Conservation (phyloP, 73 alveolate genomes). For the Symbiodinium natans region DNA sequence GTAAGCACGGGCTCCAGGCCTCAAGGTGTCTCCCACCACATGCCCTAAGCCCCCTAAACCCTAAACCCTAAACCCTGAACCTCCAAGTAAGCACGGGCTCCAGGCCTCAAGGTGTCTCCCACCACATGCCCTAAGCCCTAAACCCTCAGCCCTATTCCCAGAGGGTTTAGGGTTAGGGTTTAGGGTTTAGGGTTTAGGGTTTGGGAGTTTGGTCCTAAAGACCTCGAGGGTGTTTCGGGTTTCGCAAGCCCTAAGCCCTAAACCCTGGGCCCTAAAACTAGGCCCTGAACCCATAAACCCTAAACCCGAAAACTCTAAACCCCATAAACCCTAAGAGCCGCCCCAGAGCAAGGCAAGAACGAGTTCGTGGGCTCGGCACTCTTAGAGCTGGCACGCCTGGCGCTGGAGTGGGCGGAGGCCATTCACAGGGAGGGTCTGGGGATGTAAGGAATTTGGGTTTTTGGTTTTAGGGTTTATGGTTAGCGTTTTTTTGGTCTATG, state of each 20-base stretch:
- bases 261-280: neutral
- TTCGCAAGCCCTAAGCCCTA: neutral
- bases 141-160: too few relatives aligned
- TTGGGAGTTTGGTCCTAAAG: too few relatives aligned
- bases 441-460: neutral
- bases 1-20: neutral
- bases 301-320: neutral
- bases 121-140: too few relatives aligned
- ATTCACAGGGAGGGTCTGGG: neutral
- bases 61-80: neutral
- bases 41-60: neutral
- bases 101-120: too few relatives aligned
- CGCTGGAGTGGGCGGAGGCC: constrained; percentile 90
- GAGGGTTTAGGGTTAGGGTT: too few relatives aligned
- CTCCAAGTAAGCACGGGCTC: neutral
- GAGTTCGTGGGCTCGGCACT: constrained; percentile 73
- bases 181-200: too few relatives aligned
- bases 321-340: neutral
- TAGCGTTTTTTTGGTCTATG: neutral
- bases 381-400: constrained; percentile 66
- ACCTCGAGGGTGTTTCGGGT: too few relatives aligned
- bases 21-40: too few relatives aligned
- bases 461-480: neutral
- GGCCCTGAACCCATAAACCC: neutral
- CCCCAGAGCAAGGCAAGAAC: neutral